A percentile compares a stretch with the other conserved stretches of the same genome.
Evolutionary conservation across 371 early-diverging fungal species (phyloP).

Genomic region (Lichtheimia ramosa): DNA sequence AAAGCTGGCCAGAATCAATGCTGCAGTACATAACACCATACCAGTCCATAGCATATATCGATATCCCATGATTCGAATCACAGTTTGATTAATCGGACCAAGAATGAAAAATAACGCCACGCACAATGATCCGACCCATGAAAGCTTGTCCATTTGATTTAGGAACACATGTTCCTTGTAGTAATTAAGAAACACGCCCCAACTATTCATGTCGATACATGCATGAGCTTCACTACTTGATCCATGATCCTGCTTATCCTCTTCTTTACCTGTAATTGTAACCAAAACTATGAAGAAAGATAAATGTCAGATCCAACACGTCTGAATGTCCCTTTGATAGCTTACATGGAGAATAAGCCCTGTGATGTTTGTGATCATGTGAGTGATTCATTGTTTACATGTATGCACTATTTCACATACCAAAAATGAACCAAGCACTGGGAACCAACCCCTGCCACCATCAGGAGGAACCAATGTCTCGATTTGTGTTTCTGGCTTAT

Average conservation of each 20-base stretch:
- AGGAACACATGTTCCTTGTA: constrained; percentile 32
- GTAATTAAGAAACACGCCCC: constrained; percentile 34
- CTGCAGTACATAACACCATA: constrained; percentile 50
- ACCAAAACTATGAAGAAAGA: constrained; percentile 31
- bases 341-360: constrained; percentile 27
- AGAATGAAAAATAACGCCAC: constrained; percentile 38
- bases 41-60: constrained; percentile 52
- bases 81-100: constrained; percentile 39
- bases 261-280: constrained; percentile 28
- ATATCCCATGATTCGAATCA: constrained; percentile 57
- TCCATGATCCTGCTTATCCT: neutral
- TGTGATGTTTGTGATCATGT: neutral
- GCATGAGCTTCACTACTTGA: neutral
- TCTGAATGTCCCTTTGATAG: neutral
- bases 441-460: constrained; percentile 43
- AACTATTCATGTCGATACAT: constrained; percentile 2
- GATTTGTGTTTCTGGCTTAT: neutral
- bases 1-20: constrained; percentile 62
- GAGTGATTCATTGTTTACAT: neutral
- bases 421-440: constrained; percentile 45
- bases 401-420: constrained; percentile 19
- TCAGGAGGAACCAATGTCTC: constrained; percentile 18
- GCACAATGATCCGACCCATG: constrained; percentile 47
- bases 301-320: neutral
- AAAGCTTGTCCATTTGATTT: constrained; percentile 26